A percentile compares a stretch with the other conserved stretches of the same genome.
These are phyloP conservation scores for Calonectria ilicicola DNA, from an alignment of 2,329 filamentous ascomycete genomes.

Conservation along the genomic window DNA sequence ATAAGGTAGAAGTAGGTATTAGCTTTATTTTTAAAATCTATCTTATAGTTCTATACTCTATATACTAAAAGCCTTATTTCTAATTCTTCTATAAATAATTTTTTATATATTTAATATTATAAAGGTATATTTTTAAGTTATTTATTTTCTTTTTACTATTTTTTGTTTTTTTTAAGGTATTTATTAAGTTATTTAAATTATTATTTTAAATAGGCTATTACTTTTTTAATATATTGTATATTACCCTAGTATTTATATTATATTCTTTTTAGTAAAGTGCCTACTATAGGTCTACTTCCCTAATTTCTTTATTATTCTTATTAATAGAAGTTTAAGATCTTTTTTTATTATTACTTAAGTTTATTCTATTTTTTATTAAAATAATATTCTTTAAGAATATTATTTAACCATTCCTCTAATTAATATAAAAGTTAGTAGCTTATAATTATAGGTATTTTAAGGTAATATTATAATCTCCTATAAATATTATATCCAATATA, in stretches of 20 bases:
- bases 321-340: neutral
- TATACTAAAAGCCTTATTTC: slow-evolving; percentile 19
- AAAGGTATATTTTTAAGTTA: slow-evolving; percentile 23
- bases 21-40: slow-evolving; percentile 13
- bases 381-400: neutral
- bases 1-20: slow-evolving; percentile 22
- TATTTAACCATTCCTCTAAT: neutral
- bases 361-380: neutral
- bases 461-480: neutral
- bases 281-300: neutral
- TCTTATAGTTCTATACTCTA: slow-evolving; percentile 22
- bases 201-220: neutral
- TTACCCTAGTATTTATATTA: slow-evolving; percentile 13
- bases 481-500: neutral
- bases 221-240: slow-evolving; percentile 4
- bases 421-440: neutral
- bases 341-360: neutral
- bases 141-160: neutral
- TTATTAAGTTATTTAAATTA: slow-evolving; percentile 18
- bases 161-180: neutral
- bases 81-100: slow-evolving; percentile 31
- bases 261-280: neutral
- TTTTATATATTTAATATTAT: slow-evolving; percentile 29
- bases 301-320: neutral
- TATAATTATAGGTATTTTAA: neutral